A percentile compares a stretch with the other conserved stretches of the same genome.
phyloP scores from a whole-genome alignment of 345 rosid species.

The Syzygium oleosum region DNA sequence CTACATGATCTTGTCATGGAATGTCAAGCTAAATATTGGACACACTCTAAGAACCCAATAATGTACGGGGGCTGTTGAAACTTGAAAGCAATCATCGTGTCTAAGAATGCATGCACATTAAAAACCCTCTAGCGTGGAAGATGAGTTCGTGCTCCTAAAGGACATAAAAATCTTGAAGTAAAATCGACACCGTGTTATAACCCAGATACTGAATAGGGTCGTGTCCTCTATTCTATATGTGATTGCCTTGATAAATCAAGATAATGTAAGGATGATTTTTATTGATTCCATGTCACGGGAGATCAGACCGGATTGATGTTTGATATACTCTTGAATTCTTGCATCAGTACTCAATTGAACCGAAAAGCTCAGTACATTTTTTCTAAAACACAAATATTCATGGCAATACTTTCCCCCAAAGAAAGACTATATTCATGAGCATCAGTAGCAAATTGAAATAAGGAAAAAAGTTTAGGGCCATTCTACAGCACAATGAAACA shows the following conservation, averaged over 20 bases:
- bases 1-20: neutral
- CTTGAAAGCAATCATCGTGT: neutral
- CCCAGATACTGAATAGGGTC: neutral
- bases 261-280: neutral
- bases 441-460: neutral
- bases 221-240: fast-evolving
- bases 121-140: neutral
- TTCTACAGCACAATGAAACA: neutral
- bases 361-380: neutral
- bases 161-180: neutral
- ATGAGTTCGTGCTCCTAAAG: neutral
- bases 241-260: neutral
- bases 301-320: neutral
- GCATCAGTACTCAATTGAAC: neutral
- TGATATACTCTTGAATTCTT: neutral
- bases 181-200: neutral
- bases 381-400: neutral
- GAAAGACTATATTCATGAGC: neutral
- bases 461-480: neutral
- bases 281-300: neutral
- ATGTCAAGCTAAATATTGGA: neutral
- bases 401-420: neutral
- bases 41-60: neutral
- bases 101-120: neutral
- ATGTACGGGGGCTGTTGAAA: neutral